phyloP scores from a whole-genome alignment of 2,329 filamentous ascomycete genomes.

The Colletotrichum orbiculare region DNA sequence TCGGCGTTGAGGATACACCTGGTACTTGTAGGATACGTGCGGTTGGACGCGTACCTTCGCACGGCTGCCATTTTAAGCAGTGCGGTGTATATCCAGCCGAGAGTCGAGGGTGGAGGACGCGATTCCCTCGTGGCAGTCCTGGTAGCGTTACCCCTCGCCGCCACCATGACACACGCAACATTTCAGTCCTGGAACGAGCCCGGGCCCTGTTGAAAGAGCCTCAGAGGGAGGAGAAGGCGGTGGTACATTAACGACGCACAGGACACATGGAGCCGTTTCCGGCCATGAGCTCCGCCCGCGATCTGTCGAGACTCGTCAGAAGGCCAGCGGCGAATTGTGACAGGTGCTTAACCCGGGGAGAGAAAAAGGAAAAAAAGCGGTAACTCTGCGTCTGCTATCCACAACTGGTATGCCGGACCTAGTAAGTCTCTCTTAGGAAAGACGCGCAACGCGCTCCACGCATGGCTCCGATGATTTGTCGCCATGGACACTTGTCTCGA shows the following conservation, averaged over 20 bases:
- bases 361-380: slow-evolving; percentile 8
- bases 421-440: slow-evolving; percentile 22
- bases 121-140: slow-evolving; percentile 3
- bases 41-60: no score
- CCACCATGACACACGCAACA: slow-evolving; percentile 25
- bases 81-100: slow-evolving; percentile 8
- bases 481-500: slow-evolving; percentile 13
- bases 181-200: slow-evolving; percentile 5
- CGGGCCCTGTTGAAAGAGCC: slow-evolving; percentile 28
- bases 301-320: neutral
- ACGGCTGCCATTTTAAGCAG: neutral
- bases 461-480: slow-evolving; percentile 7
- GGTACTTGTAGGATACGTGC: neutral
- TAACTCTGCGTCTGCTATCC: slow-evolving; percentile 5
- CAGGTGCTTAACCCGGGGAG: slow-evolving; percentile 25
- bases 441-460: slow-evolving; percentile 34
- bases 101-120: slow-evolving; percentile 5
- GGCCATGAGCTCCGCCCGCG: slow-evolving; percentile 14
- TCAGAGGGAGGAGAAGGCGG: slow-evolving; percentile 8
- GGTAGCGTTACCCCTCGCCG: slow-evolving; percentile 4
- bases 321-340: slow-evolving; percentile 20
- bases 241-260: slow-evolving; percentile 23
- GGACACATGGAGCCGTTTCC: slow-evolving; percentile 16
- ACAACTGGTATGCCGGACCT: neutral
- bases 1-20: neutral